Percentiles rank a stretch among this genome's conserved stretches.
These are phyloP conservation scores for Fusarium piperis DNA, from an alignment of 2,329 filamentous ascomycete genomes.

Conservation along the genomic window DNA sequence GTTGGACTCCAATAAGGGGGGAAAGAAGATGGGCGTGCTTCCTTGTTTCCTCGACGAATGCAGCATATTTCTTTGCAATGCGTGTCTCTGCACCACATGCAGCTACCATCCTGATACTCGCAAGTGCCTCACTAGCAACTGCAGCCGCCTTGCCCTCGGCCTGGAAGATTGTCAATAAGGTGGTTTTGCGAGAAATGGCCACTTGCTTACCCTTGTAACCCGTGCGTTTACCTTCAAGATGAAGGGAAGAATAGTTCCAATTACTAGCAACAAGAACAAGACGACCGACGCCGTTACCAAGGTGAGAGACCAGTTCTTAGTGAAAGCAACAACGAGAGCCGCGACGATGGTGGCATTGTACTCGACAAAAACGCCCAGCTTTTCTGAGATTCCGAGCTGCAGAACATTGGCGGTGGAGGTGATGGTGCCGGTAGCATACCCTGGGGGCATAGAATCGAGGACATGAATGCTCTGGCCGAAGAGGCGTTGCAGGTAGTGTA, in stretches of 20 bases:
- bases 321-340: slow-evolving; percentile 65
- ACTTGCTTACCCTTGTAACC: slow-evolving; percentile 50
- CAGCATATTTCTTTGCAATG: slow-evolving; percentile 62
- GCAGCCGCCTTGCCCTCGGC: slow-evolving; percentile 67
- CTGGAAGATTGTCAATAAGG: slow-evolving; percentile 30
- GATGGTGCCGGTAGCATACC: slow-evolving; percentile 70
- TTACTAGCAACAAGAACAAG: slow-evolving; percentile 62
- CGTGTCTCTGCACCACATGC: slow-evolving; percentile 70
- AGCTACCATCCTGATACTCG: slow-evolving; percentile 68
- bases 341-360: slow-evolving; percentile 62
- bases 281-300: slow-evolving; percentile 67
- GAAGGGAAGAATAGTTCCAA: slow-evolving; percentile 62
- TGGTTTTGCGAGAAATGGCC: neutral
- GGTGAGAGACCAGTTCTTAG: slow-evolving; percentile 67
- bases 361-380: slow-evolving; percentile 68
- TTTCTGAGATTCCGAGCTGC: slow-evolving; percentile 73
- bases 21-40: slow-evolving; percentile 59
- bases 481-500: slow-evolving; percentile 71
- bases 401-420: slow-evolving; percentile 71
- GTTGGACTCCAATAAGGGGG: slow-evolving; percentile 63
- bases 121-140: slow-evolving; percentile 69
- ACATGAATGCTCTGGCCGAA: slow-evolving; percentile 74
- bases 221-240: slow-evolving; percentile 62
- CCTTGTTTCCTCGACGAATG: slow-evolving; percentile 65
- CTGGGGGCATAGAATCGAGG: slow-evolving; percentile 72